Evolutionary conservation across 768 basidiomycete genomes (phyloP).

Genomic region (Boletus speciosus): DNA sequence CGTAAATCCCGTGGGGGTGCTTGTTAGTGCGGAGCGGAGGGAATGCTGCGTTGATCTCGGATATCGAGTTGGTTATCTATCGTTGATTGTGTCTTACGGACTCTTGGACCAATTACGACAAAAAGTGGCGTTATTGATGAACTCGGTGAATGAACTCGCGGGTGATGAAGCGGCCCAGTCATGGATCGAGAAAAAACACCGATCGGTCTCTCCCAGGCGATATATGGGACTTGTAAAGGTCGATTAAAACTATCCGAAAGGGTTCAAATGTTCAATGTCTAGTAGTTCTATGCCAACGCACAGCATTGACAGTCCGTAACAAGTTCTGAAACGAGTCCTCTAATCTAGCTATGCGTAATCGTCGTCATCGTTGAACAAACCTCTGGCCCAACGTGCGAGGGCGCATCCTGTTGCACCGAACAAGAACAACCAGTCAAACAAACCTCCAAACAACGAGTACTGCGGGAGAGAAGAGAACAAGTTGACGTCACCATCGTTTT

Average conservation of each 20-base stretch:
- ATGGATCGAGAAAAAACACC: neutral
- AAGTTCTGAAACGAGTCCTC: neutral
- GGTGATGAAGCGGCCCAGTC: neutral
- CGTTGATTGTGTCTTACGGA: neutral
- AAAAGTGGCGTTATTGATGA: neutral
- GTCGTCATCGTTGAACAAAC: constrained; percentile 22
- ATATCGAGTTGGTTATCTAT: constrained; percentile 11
- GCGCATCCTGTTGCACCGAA: constrained; percentile 49
- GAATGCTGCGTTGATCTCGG: neutral
- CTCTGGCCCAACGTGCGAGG: constrained; percentile 53
- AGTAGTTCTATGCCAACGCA: constrained; percentile 1
- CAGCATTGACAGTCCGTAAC: constrained; percentile 1
- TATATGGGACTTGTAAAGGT: neutral
- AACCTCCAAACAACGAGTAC: constrained; percentile 67
- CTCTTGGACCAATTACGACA: neutral
- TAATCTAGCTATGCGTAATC: constrained; percentile 4
- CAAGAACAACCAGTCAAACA: constrained; percentile 75
- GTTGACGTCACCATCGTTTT: constrained; percentile 34
- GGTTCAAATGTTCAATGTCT: neutral
- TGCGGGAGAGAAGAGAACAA: constrained; percentile 71
- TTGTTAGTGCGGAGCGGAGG: neutral
- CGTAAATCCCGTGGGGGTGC: constrained; percentile 23
- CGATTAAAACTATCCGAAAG: neutral
- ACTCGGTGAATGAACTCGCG: neutral
- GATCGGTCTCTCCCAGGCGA: neutral